A percentile compares a stretch with the other conserved stretches of the same genome.
Evolutionary conservation across 495 filamentous ascomycete genomes (phyloP).

Genomic region (Tuber umbilicatum): DNA sequence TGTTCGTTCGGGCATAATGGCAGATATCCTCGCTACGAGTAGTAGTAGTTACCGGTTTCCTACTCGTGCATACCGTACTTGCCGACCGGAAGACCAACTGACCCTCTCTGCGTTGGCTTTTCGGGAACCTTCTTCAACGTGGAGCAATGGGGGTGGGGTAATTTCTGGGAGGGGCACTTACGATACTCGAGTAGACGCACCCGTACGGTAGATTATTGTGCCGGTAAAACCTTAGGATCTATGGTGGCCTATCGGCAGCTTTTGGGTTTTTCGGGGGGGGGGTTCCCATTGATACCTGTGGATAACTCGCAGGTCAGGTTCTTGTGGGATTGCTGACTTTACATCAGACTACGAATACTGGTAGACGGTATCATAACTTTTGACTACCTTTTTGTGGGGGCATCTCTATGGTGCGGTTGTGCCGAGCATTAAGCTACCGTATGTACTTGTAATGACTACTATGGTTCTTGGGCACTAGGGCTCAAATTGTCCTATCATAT

Average conservation of each 20-base stretch:
- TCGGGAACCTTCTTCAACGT: background rate
- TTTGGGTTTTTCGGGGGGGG: background rate
- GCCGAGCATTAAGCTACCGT: background rate
- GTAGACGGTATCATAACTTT: too few species aligned
- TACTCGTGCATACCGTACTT: background rate
- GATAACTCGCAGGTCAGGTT: background rate
- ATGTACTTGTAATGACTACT: background rate
- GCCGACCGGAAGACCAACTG: background rate
- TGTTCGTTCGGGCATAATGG: background rate
- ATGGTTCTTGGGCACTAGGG: background rate
- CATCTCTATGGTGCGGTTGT: background rate
- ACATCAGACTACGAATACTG: background rate
- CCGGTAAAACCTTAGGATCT: background rate
- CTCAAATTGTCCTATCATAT: background rate
- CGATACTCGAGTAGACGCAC: background rate
- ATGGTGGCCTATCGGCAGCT: background rate
- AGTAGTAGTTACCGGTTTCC: background rate
- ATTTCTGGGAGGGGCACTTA: too few species aligned
- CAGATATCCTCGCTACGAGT: background rate
- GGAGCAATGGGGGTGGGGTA: background rate
- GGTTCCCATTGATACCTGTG: background rate
- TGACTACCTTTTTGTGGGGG: too few species aligned
- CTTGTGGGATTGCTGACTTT: background rate
- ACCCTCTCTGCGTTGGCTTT: background rate
- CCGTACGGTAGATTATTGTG: background rate